These are phyloP conservation scores for Letharia columbiana DNA, from an alignment of 495 filamentous ascomycete genomes.

Conservation along the genomic window DNA sequence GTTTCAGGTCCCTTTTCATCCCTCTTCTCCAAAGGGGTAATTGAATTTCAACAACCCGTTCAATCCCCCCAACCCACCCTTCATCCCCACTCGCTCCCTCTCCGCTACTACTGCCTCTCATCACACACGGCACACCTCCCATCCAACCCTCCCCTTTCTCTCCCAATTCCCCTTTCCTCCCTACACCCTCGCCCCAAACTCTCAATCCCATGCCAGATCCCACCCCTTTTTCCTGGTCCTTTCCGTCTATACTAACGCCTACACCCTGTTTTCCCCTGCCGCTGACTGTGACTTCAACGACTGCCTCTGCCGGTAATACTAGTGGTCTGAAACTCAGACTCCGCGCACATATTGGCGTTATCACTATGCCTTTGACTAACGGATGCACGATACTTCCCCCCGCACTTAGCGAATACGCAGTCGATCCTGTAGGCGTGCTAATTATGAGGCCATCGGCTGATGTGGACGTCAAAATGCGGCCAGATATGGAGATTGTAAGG, in stretches of 20 bases:
- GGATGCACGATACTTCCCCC: conserved; percentile 96
- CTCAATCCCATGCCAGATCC: conserved; percentile 58
- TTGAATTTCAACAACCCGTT: conserved; percentile 96
- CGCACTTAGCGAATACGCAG: conserved; percentile 84
- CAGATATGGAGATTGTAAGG: conserved; percentile 77
- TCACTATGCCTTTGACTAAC: conserved; percentile 71
- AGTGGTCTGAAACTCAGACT: conserved; percentile 87
- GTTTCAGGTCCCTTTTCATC: conserved; percentile 12
- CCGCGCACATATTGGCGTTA: conserved; percentile 91
- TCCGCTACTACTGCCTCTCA: conserved; percentile 41
- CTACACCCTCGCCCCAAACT: conserved; percentile 72
- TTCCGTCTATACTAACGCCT: conserved; percentile 64
- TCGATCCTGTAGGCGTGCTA: conserved; percentile 86
- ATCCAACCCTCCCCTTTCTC: conserved; percentile 59
- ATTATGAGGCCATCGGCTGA: conserved; percentile 94
- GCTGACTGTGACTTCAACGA: conserved; percentile 72
- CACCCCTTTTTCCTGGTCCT: conserved; percentile 59
- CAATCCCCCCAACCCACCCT: conserved; percentile 93
- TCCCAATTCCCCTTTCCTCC: conserved; percentile 64
- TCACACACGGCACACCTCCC: conserved; percentile 51
- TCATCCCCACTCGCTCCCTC: conserved; percentile 52
- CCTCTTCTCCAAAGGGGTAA: conserved; percentile 83
- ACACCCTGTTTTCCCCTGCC: conserved; percentile 62
- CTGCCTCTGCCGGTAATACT: conserved; percentile 76
- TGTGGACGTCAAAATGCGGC: conserved; percentile 79